Evolutionary conservation across 768 basidiomycete genomes (phyloP), one percentile per base, ranked within the genome.

Genomic region (Collybiopsis confluens): DNA sequence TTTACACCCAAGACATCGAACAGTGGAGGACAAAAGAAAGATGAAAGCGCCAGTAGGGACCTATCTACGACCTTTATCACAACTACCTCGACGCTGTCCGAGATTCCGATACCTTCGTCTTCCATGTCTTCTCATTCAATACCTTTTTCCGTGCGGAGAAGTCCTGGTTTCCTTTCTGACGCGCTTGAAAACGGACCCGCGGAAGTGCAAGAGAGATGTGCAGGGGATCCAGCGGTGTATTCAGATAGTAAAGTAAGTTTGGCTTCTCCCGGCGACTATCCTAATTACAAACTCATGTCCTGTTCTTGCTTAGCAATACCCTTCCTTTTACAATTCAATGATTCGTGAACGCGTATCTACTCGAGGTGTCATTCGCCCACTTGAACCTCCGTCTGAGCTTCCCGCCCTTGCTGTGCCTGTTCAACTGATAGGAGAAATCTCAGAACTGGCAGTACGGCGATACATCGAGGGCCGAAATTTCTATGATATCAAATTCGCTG

Each of bases 341-440:
- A 90, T 98, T 52, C 82, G 96, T 33, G 96, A 98, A 68, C 80
- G 97, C 18, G 83, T 98, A 24, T 86, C 88, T 1, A 89, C 85
- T 1, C 78, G 77, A 9, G 97, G 97, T 6, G 67, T 85, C n/a
- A 73, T 92, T n/a, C 82, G 94, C 16, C 76, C 88, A 0, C 71
- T 99, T 33, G 95, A 98, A 59, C 72, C 85, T 0, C 81, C 85
- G 59, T 62, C 67, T 13, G 82, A 89, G 45, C 73, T 98, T 0
- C 69, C 72, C 13, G 90, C 85, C 3, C 74, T 95, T 54, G 74
- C 74, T 27, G 68, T 95, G 15, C 81, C 89, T 0, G 63, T 71
- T 1, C 82, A 87, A 37, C 71, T 81, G 42, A 75, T 98, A 26
- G 94, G 93, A 4, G 73, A 73, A 24, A 70, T 96, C 40, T 87